Evolutionary conservation across 306 rosid species (phyloP).

Genomic region (Nissolia schottii): DNA sequence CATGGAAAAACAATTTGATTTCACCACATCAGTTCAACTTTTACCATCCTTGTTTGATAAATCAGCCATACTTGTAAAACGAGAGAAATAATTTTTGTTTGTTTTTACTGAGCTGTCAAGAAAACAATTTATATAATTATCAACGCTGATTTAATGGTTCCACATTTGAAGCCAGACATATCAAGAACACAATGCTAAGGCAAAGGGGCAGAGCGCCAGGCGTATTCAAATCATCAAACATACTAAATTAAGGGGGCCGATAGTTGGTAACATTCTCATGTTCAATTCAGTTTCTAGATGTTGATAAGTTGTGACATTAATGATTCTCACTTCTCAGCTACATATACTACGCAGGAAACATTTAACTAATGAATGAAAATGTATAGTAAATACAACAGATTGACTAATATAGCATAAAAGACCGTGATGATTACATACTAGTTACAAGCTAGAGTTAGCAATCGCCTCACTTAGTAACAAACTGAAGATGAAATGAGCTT

Average conservation of each 20-base stretch:
- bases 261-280: not conserved
- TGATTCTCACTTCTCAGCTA: not conserved
- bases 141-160: not conserved
- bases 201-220: not conserved
- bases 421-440: slow-evolving; percentile 22
- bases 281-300: not conserved
- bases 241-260: not conserved
- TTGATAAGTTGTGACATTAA: not conserved
- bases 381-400: slow-evolving; percentile 7
- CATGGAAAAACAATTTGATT: not conserved
- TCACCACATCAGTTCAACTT: too few species aligned
- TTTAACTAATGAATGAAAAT: not conserved
- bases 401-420: slow-evolving; percentile 11
- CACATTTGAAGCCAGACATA: not conserved
- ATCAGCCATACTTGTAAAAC: not conserved
- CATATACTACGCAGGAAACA: not conserved
- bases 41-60: not conserved
- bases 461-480: slow-evolving; percentile 39
- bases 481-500: slow-evolving; percentile 37
- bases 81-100: not conserved
- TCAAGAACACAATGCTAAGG: not conserved
- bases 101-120: not conserved
- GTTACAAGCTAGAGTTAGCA: slow-evolving; percentile 47
- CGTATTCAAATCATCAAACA: not conserved
- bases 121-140: too few species aligned